Evolutionary conservation across 768 basidiomycete genomes (phyloP), one percentile per base, ranked within the genome.

Genomic region (Lentinula detonsa): DNA sequence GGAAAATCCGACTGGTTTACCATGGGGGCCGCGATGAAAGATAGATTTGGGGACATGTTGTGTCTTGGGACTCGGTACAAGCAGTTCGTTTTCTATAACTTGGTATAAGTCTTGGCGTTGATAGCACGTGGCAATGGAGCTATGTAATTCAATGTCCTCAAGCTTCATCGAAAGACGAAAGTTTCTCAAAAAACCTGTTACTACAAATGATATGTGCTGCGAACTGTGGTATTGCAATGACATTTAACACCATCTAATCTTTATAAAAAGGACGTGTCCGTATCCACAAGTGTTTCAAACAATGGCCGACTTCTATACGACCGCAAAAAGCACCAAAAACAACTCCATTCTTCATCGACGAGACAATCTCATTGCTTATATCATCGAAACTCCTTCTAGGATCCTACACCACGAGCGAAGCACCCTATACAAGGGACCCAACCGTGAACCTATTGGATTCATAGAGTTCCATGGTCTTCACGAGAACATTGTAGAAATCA

Each of bases 1-100:
- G 90, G 87, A 0, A 87, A 77, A 65, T 93, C 90, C 31, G 88
- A 90, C 68, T 91, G 90, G 61, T 88, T 85, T 61, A 92, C 81
- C 89, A 91, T 91, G 2, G 88, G 89, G 6, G 89, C 88, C 6
- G 86, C 78, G 57, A 90, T 79, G 60, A 72, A 77, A 23, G 71
- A 71, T 33, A 81, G 66, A 61, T 60, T 31, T 39, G 35, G 31
- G 5, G 58, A 15, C 58, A 59, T 59, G 42, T 28, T 28, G 28
- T 28, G 28, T 28, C 28, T 11, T 16, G 49, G 28, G 10, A 31
- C 10, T 13, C 10, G 18, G 49, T 50, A 31, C 28, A 28, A 28
- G 28, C 28, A 28, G 28, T 28, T 28, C 28, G 28, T 28, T 28
- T 28, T 28, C 28, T 28, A 28, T 28, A 28, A 28, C 3, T 28